Evolutionary conservation across 169 alveolate species (phyloP).

Genomic region (Cryptosporidium tyzzeri): DNA sequence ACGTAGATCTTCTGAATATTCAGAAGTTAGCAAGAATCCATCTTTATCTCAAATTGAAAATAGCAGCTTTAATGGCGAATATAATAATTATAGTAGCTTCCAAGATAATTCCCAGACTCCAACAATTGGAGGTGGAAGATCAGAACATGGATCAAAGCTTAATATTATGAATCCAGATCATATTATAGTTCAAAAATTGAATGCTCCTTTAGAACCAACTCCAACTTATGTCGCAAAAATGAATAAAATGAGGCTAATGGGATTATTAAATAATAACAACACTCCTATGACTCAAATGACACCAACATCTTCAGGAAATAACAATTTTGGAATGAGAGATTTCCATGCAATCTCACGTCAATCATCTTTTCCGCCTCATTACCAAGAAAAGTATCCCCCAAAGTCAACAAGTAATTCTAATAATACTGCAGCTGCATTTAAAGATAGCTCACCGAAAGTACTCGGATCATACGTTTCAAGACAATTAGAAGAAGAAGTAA

Average conservation of each 20-base stretch:
- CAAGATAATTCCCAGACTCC: slow-evolving; percentile 2
- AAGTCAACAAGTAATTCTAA: slow-evolving; percentile 28
- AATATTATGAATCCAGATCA: slow-evolving; percentile 65
- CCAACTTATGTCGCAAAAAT: slow-evolving; percentile 72
- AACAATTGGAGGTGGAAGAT: background rate
- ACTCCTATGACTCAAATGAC: slow-evolving; percentile 14
- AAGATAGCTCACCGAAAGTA: slow-evolving; percentile 63
- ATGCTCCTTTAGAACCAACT: slow-evolving; percentile 63
- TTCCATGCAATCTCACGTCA: slow-evolving; percentile 31
- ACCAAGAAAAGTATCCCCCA: slow-evolving; percentile 45
- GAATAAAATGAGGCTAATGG: slow-evolving; percentile 67
- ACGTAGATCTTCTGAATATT: slow-evolving; percentile 24
- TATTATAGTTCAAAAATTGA: slow-evolving; percentile 32
- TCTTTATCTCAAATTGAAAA: slow-evolving; percentile 40
- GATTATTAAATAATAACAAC: slow-evolving; percentile 11
- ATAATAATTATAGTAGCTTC: background rate
- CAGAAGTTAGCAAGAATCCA: slow-evolving; percentile 17
- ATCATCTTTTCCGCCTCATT: slow-evolving; percentile 60
- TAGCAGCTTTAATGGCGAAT: slow-evolving; percentile 2
- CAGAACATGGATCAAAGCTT: slow-evolving; percentile 3
- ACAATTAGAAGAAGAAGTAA: slow-evolving; percentile 69
- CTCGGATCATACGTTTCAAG: slow-evolving; percentile 72
- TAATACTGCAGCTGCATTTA: slow-evolving; percentile 50
- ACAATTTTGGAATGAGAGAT: slow-evolving; percentile 1
- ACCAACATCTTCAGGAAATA: slow-evolving; percentile 19